Evolutionary conservation across 2,329 filamentous ascomycete genomes (phyloP), one percentile per base, ranked within the genome.

Genomic region (Dactylonectria macrodidyma): DNA sequence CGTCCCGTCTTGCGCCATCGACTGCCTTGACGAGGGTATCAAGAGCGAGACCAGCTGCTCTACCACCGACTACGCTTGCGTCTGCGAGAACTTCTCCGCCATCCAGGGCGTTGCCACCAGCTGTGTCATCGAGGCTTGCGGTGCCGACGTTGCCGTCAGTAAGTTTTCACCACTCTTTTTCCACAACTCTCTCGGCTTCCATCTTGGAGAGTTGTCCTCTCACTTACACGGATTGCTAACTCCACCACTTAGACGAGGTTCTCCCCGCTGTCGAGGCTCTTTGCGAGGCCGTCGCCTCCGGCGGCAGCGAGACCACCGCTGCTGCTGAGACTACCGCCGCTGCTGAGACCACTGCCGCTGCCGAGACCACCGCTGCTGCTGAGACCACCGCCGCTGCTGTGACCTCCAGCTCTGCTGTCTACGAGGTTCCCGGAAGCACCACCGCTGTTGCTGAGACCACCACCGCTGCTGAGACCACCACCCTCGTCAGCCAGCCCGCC

Each of bases 1-100:
- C 67, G 76, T 83, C 63, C 82, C 83, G 72, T 58, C 67, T 63
- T 84, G 83, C 72, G 81, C 82, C 41, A 50, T 77, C n/a, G 59
- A 76, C 46, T 84, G 82, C 76, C 75, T 84, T 41, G 71, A 76
- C 71, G 62, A 74, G 3, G 76, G 80, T 66, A 74, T 82, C 71
- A 59, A 55, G 38, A 67, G 69, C 62, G 67, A 77, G 68, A 80
- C 79, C 67, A 62, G 48, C 52, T 84, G 82, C 75, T 54, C 66
- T 12, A 69, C 56, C 38, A 73, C 73, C 63, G 82, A 84, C 75
- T 73, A 75, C 65, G 58, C 71, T 48, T 84, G 83, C 66, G 68
- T 81, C 73, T 78, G 80, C 74, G 67, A 76, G 64, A 75, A 77
- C 78, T 78, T 83, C 71, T 66, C 69, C 38, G 59, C 67, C 14